Percentiles rank a stretch among this genome's conserved stretches.
phyloP scores from a whole-genome alignment of 1,139 yeast species.

The Hemisphaericaspora xylanilytica region DNA sequence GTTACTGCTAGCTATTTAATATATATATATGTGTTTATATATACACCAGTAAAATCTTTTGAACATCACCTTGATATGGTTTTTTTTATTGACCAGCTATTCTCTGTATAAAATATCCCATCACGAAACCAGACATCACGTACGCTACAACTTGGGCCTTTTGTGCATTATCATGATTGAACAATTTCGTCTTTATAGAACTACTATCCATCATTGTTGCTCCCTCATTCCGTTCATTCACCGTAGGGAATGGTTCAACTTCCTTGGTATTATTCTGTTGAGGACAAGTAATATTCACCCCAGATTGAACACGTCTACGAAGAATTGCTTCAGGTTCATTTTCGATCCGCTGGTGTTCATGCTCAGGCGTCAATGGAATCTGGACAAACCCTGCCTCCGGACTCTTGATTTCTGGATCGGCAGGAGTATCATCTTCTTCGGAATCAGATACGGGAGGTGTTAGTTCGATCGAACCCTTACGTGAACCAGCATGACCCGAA shows the following conservation, averaged over 20 bases:
- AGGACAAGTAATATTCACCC: too few species aligned
- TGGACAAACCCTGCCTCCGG: neutral
- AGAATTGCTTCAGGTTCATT: neutral
- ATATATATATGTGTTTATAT: too few species aligned
- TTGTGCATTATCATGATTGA: slow-evolving; percentile 6
- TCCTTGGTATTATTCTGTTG: too few species aligned
- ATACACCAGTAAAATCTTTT: too few species aligned
- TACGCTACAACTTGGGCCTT: slow-evolving; percentile 13
- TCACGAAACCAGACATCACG: slow-evolving; percentile 13
- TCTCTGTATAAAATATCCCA: slow-evolving; percentile 13
- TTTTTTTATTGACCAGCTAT: slow-evolving; percentile 6
- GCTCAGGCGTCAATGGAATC: neutral
- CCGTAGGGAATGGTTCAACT: slow-evolving; percentile 14
- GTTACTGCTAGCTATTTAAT: too few species aligned
- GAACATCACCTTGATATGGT: too few species aligned
- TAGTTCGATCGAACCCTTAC: slow-evolving; percentile 13
- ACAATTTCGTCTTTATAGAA: neutral
- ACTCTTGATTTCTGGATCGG: too few species aligned
- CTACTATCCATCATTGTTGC: neutral
- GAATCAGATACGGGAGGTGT: slow-evolving; percentile 25
- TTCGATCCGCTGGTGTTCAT: neutral
- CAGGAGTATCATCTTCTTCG: slow-evolving; percentile 14
- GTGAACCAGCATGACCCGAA: slow-evolving; percentile 1
- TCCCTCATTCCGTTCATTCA: slow-evolving; percentile 4
- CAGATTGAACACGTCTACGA: neutral